Percentiles rank a stretch among this genome's conserved stretches.
Conservation (phyloP, 2,329 filamentous ascomycete genomes). For the Domatiomyces catenatus region DNA sequence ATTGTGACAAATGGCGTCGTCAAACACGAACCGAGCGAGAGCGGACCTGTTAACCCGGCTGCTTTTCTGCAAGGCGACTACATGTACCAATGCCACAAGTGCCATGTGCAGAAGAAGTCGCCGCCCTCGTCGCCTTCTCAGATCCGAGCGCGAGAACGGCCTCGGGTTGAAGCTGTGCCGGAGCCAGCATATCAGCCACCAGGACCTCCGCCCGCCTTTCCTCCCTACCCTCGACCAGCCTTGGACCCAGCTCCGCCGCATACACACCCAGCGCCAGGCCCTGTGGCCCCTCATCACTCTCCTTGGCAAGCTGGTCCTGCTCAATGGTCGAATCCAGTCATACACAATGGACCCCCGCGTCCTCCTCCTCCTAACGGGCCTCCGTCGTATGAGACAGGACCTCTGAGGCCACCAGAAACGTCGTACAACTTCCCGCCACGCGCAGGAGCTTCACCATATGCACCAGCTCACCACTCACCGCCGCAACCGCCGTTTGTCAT, state of each 20-base stretch:
- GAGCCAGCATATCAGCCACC: constrained; percentile 15
- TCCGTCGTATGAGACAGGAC: constrained; percentile 14
- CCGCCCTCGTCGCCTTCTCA: constrained; percentile 17
- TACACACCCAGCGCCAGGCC: constrained; percentile 17
- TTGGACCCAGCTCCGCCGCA: constrained; percentile 30
- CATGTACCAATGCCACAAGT: constrained; percentile 62
- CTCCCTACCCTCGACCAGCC: constrained; percentile 24
- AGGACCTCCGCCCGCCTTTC: constrained; percentile 11
- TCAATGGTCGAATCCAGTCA: constrained; percentile 22
- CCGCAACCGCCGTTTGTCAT: constrained; percentile 5
- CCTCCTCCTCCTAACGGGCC: constrained; percentile 23
- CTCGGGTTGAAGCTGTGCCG: constrained; percentile 20
- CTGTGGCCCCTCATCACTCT: constrained; percentile 22
- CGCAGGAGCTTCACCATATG: constrained; percentile 5
- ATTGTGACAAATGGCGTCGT: constrained; percentile 13
- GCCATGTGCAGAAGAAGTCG: constrained; percentile 35
- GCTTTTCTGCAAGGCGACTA: constrained; percentile 19
- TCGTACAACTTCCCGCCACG: not conserved
- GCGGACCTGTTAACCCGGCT: constrained; percentile 11
- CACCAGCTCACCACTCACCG: not conserved
- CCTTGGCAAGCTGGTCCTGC: constrained; percentile 18
- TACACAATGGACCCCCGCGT: constrained; percentile 23
- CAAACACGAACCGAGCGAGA: constrained; percentile 17
- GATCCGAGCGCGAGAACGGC: constrained; percentile 15
- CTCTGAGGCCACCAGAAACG: constrained; percentile 1